Evolutionary conservation across 768 basidiomycete species (phyloP).

Genomic region (Lentinula detonsa): DNA sequence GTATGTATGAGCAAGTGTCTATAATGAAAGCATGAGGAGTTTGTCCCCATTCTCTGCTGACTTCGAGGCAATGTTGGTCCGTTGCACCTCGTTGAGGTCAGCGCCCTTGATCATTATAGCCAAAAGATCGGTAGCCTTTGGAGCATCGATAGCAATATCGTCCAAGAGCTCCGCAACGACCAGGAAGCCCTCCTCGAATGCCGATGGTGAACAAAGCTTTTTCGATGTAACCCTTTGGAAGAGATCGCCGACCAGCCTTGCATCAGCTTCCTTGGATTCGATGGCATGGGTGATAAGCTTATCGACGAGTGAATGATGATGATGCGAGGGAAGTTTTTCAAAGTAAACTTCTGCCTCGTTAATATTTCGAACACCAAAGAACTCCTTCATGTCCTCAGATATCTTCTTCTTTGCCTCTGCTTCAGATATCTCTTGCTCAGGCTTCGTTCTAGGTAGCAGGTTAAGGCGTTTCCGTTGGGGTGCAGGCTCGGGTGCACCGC

Average conservation of each 20-base stretch:
- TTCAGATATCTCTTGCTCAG: constrained; percentile 49
- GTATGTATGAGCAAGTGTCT: constrained; percentile 26
- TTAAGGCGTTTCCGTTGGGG: constrained; percentile 65
- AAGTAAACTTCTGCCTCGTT: constrained; percentile 90
- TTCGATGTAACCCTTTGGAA: constrained; percentile 60
- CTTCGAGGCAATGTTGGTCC: constrained; percentile 53
- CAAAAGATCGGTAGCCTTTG: constrained; percentile 74
- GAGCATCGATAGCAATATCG: constrained; percentile 87
- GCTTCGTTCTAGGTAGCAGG: constrained; percentile 70
- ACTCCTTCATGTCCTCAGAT: constrained; percentile 78
- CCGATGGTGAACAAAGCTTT: constrained; percentile 47
- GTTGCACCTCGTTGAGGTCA: constrained; percentile 55
- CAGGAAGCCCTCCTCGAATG: constrained; percentile 72
- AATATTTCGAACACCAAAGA: constrained; percentile 77
- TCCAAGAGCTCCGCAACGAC: constrained; percentile 73
- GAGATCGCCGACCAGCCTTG: constrained; percentile 69
- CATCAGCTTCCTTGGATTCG: constrained; percentile 78
- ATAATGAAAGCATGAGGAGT: constrained; percentile 54
- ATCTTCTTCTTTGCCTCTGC: constrained; percentile 73
- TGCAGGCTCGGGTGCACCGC: constrained; percentile 38
- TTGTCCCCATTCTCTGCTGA: constrained; percentile 48
- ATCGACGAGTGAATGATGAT: constrained; percentile 65
- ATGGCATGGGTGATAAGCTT: constrained; percentile 69
- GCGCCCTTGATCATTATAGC: constrained; percentile 71
- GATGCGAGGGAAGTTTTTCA: constrained; percentile 56